phyloP scores from a whole-genome alignment of 2,329 filamentous ascomycete species.

The Neoscytalidium dimidiatum region DNA sequence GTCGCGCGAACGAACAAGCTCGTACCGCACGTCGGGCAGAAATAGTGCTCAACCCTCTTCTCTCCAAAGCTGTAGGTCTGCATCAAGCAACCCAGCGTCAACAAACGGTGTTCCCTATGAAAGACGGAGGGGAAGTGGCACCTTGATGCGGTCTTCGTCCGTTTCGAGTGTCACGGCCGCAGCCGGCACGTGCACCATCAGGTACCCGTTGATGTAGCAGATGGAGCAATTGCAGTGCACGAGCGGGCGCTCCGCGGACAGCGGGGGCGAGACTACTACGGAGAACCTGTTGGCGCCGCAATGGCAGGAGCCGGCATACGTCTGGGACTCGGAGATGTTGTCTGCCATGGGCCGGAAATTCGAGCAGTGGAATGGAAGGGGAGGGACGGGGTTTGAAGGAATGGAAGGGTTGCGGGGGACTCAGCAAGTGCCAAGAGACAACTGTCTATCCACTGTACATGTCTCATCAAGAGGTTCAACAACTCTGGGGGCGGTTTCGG shows the following conservation, averaged over 20 bases:
- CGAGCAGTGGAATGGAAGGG: too few relatives aligned
- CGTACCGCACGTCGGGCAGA: conserved; percentile 35
- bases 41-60: conserved; percentile 29
- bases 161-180: conserved; percentile 26
- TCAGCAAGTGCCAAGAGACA: too few relatives aligned
- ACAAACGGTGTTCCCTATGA: not conserved
- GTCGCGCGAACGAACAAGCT: conserved; percentile 27
- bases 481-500: too few relatives aligned
- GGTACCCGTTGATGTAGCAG: conserved; percentile 54
- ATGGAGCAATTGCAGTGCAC: conserved; percentile 57
- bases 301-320: conserved; percentile 56
- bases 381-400: too few relatives aligned
- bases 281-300: conserved; percentile 55
- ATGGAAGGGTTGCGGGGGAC: too few relatives aligned
- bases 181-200: conserved; percentile 43
- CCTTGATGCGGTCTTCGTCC: not conserved
- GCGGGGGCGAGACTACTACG: conserved; percentile 52
- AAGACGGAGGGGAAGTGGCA: not conserved
- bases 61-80: conserved; percentile 32
- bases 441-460: too few relatives aligned
- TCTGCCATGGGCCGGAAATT: too few relatives aligned
- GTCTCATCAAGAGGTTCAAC: too few relatives aligned
- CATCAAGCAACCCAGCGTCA: not conserved
- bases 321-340: too few relatives aligned
- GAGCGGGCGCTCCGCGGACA: conserved; percentile 45